Evolutionary conservation across 1,284 basidiomycete genomes (phyloP).

Genomic region (Austroboletus niveus): DNA sequence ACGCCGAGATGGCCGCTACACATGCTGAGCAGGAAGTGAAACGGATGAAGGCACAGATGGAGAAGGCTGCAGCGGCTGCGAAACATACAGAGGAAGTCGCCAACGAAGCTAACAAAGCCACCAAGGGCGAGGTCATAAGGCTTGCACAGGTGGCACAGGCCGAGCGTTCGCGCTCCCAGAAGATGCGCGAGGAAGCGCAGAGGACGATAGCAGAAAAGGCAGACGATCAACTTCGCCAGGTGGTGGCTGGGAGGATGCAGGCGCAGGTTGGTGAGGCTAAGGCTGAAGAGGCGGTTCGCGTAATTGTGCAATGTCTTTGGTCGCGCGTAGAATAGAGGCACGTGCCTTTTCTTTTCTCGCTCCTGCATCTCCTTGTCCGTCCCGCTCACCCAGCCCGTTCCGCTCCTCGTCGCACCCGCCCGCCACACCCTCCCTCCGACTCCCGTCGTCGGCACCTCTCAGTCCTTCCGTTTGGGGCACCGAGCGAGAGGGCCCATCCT

Average conservation of each 20-base stretch:
- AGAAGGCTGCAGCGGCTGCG: not conserved
- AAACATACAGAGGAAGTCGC: conserved; percentile 1
- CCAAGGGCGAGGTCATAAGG: conserved; percentile 23
- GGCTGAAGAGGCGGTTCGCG: conserved; percentile 26
- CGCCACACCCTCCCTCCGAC: too few relatives aligned
- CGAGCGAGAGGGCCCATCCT: too few relatives aligned
- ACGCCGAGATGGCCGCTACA: conserved; percentile 20
- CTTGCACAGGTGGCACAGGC: conserved; percentile 1
- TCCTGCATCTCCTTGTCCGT: too few relatives aligned
- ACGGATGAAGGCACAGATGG: not conserved
- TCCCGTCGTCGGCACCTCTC: too few relatives aligned
- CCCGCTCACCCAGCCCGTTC: too few relatives aligned
- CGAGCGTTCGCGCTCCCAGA: not conserved
- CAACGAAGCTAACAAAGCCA: conserved; percentile 22
- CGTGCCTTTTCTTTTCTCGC: too few relatives aligned
- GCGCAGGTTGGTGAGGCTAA: conserved; percentile 16
- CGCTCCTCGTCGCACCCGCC: too few relatives aligned
- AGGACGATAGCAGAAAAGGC: conserved; percentile 4
- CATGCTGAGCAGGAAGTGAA: not conserved
- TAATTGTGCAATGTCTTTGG: too few relatives aligned
- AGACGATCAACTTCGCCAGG: conserved; percentile 22
- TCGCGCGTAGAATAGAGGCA: too few relatives aligned
- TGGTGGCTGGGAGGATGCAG: conserved; percentile 24
- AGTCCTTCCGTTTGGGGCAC: too few relatives aligned
- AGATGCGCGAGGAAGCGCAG: too few relatives aligned